Percentiles rank a stretch among this genome's conserved stretches.
phyloP scores from a whole-genome alignment of 495 filamentous ascomycete genomes.

The Amniculicola lignicola region DNA sequence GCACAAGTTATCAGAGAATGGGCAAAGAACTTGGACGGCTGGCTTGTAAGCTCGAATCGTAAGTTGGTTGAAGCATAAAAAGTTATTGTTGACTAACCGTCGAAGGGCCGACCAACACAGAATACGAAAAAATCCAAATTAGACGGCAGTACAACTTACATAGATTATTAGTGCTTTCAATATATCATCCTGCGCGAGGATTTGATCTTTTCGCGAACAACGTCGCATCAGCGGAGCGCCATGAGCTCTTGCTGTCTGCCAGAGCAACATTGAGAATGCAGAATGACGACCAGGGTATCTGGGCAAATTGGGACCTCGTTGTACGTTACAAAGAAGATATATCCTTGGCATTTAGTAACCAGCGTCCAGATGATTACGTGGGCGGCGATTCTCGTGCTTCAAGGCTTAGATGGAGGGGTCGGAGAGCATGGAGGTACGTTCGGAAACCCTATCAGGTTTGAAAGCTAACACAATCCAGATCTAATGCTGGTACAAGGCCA shows the following conservation, averaged over 20 bases:
- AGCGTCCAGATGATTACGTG: constrained; percentile 5
- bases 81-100: too few species aligned
- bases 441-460: too few species aligned
- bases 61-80: too few species aligned
- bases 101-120: constrained; percentile 39
- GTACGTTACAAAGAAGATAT: too few species aligned
- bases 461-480: too few species aligned
- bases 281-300: not conserved
- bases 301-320: constrained; percentile 4
- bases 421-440: not conserved
- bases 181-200: constrained; percentile 48
- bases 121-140: constrained; percentile 43
- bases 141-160: constrained; percentile 46
- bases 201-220: constrained; percentile 45
- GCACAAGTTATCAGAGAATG: not conserved
- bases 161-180: constrained; percentile 47
- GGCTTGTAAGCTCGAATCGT: not conserved
- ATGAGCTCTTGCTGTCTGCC: not conserved
- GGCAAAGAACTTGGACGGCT: not conserved
- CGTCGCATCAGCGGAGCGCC: constrained; percentile 31
- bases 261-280: constrained; percentile 1
- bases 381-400: constrained; percentile 1
- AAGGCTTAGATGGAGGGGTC: not conserved
- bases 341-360: too few species aligned
- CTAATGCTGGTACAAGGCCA: not conserved